Evolutionary conservation across 306 rosid genomes (phyloP), one percentile per base, ranked within the genome.

Genomic region (Carpinus viminea): DNA sequence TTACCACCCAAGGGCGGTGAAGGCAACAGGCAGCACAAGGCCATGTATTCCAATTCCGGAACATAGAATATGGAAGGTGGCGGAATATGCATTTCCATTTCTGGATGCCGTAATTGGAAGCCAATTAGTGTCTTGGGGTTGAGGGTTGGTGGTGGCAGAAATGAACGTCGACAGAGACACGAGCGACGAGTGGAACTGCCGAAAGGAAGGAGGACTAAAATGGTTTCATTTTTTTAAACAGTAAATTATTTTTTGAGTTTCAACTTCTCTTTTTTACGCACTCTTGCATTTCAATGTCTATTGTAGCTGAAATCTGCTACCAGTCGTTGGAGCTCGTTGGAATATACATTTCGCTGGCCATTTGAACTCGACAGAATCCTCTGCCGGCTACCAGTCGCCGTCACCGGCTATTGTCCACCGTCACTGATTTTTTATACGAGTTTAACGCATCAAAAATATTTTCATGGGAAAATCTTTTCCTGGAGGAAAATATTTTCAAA

Each of bases 31-130:
- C 76, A 88, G 87, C 11, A 80, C 82, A 24, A 88, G 83, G 48
- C 89, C 87, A 75, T 85, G 91, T 53, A 88, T 81, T 59, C 91
- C 89, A 34, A 85, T 88, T 7, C 91, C 91, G 7, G 91, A 85
- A 76, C 89, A 88, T 0, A 88, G 84, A 1, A 87, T 83, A 48
- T 88, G 89, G 76, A 88, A 88, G 12, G 89, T 86, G 9, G 91
- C 91, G 9, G 85, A 85, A 75, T 71, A 88, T 12, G 80, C 48
- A 62, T 88, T 88, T 2, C 89, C 91, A 54, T 88, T 83, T 81
- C 85, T 83, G 5, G 89, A 85, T 79, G 85, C 87, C 0, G 91
- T 88, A 68, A 88, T 88, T 3, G 91, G 91, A 34, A 88, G 87
- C 89, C 91, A 88, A 31, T 31, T 31, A 0, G 89, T 84, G 16